phyloP scores from a whole-genome alignment of 2,329 filamentous ascomycete species.

The Amphichorda felina region DNA sequence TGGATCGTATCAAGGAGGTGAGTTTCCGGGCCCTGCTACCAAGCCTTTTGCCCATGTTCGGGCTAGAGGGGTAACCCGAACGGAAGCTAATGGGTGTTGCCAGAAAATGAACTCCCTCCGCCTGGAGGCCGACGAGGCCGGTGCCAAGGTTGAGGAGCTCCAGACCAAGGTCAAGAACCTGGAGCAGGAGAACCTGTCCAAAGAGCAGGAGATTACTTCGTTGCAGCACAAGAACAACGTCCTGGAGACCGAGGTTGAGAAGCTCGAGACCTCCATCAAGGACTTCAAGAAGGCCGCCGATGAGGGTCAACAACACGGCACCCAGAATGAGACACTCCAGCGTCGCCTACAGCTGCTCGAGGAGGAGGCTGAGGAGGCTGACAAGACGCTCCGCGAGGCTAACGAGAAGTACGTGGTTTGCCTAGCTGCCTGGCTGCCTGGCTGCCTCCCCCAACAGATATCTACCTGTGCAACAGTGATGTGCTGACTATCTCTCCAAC shows the following conservation, averaged over 20 bases:
- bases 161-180: slow-evolving; percentile 77
- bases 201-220: slow-evolving; percentile 97
- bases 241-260: slow-evolving; percentile 84
- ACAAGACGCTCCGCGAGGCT: slow-evolving; percentile 91
- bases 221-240: slow-evolving; percentile 90
- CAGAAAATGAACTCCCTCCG: slow-evolving; percentile 95
- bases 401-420: slow-evolving; percentile 84
- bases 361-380: slow-evolving; percentile 93
- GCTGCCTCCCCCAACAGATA: neutral
- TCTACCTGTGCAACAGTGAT: neutral
- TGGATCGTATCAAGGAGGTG: slow-evolving; percentile 89
- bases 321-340: slow-evolving; percentile 84
- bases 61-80: no score
- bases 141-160: slow-evolving; percentile 75
- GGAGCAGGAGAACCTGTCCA: slow-evolving; percentile 89
- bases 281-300: slow-evolving; percentile 80
- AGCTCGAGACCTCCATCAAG: slow-evolving; percentile 73
- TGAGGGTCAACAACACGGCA: slow-evolving; percentile 71
- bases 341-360: slow-evolving; percentile 91
- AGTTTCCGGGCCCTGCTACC: slow-evolving; percentile 21
- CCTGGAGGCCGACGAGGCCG: slow-evolving; percentile 80
- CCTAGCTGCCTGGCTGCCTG: neutral
- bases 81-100: neutral
- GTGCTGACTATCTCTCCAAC: slow-evolving; percentile 7
- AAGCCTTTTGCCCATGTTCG: no score